phyloP scores from a whole-genome alignment of 495 filamentous ascomycete genomes.

The Xylaria bambusicola region DNA sequence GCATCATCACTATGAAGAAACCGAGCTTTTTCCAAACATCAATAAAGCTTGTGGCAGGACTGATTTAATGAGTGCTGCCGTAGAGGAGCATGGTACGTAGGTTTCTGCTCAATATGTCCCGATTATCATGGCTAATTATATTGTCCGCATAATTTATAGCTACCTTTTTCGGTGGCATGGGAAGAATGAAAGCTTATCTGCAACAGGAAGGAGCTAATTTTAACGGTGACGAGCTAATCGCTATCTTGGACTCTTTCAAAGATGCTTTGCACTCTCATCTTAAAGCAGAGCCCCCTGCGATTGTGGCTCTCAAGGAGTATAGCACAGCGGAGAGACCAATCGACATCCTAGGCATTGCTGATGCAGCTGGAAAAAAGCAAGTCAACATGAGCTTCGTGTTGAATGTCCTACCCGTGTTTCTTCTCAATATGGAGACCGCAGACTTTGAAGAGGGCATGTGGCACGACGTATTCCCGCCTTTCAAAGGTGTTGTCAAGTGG shows the following conservation, averaged over 20 bases:
- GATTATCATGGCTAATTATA: not conserved
- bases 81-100: conserved; percentile 35
- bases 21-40: conserved; percentile 26
- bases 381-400: conserved; percentile 26
- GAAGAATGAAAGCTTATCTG: not conserved
- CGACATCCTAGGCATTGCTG: conserved; percentile 3
- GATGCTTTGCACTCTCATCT: conserved; percentile 37
- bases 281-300: conserved; percentile 35
- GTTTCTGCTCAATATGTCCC: too few relatives aligned
- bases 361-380: conserved; percentile 11
- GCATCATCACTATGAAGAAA: conserved; percentile 41
- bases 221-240: conserved; percentile 16
- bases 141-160: conserved; percentile 15
- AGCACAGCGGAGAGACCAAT: conserved; percentile 25
- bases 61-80: conserved; percentile 28
- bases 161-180: conserved; percentile 11
- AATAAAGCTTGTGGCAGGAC: conserved; percentile 32
- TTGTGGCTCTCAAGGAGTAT: conserved; percentile 28
- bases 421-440: conserved; percentile 39
- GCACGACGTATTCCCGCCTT: conserved; percentile 23
- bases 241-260: conserved; percentile 40
- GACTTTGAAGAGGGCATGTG: conserved; percentile 42
- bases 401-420: conserved; percentile 39
- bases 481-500: conserved; percentile 11
- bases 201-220: not conserved